These are phyloP conservation scores for Earliella scabrosa DNA, from an alignment of 1,284 basidiomycete species.

Conservation along the genomic window DNA sequence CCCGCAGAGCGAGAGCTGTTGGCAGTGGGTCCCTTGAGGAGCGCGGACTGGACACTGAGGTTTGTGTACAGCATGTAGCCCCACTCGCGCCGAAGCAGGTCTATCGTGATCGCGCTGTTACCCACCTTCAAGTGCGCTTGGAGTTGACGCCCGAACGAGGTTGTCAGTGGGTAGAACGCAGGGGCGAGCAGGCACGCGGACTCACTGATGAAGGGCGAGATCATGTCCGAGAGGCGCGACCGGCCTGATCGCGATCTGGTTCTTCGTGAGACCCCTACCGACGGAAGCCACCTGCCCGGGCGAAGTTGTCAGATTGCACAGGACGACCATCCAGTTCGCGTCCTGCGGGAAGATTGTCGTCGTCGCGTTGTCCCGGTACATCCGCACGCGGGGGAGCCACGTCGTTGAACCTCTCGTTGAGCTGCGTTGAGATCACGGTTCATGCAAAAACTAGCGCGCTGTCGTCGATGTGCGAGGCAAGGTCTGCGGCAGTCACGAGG, in stretches of 20 bases:
- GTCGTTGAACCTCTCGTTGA: constrained; percentile 48
- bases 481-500: constrained; percentile 49
- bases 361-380: constrained; percentile 51
- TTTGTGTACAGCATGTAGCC: constrained; percentile 60
- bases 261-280: constrained; percentile 47
- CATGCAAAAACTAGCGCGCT: constrained; percentile 38
- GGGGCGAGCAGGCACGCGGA: constrained; percentile 25
- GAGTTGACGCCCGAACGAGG: constrained; percentile 35
- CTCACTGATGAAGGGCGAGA: constrained; percentile 54
- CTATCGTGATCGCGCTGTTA: constrained; percentile 50
- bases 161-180: neutral
- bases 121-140: constrained; percentile 56
- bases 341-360: constrained; percentile 54
- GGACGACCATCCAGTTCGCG: constrained; percentile 52
- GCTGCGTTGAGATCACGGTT: constrained; percentile 43
- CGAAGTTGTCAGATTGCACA: constrained; percentile 52
- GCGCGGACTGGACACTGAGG: constrained; percentile 52
- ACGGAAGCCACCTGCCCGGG: constrained; percentile 44
- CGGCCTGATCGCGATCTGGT: constrained; percentile 54
- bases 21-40: constrained; percentile 54
- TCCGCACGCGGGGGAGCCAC: constrained; percentile 46
- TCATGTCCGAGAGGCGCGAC: constrained; percentile 55
- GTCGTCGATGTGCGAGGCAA: constrained; percentile 46
- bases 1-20: constrained; percentile 53
- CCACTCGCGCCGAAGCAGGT: constrained; percentile 52